Conservation (phyloP, 345 rosid genomes). For the Eutrema heterophyllum region DNA sequence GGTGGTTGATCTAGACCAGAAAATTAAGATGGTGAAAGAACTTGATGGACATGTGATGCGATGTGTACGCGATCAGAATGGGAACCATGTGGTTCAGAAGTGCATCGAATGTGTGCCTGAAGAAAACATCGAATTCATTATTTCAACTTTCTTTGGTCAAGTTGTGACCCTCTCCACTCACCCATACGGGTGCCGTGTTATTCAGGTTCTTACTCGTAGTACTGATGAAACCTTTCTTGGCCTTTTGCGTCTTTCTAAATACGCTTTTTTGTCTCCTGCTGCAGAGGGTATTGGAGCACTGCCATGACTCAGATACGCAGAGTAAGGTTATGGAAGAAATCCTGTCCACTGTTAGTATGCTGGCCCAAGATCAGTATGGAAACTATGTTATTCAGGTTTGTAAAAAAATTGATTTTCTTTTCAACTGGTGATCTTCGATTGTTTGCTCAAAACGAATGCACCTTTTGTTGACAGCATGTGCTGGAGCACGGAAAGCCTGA, state of each 20-base stretch:
- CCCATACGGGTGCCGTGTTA: slow-evolving; percentile 97
- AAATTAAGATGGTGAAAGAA: slow-evolving; percentile 81
- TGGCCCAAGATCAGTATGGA: slow-evolving; percentile 98
- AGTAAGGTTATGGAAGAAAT: slow-evolving; percentile 87
- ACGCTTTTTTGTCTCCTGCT: not conserved
- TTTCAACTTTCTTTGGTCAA: slow-evolving; percentile 82
- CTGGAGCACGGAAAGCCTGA: slow-evolving; percentile 90
- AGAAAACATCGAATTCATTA: slow-evolving; percentile 73
- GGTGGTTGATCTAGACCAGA: slow-evolving; percentile 88
- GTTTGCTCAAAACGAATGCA: not conserved
- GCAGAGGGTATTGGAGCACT: slow-evolving; percentile 94
- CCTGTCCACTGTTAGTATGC: slow-evolving; percentile 69
- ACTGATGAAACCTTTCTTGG: not conserved
- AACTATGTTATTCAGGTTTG: slow-evolving; percentile 98
- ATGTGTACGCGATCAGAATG: slow-evolving; percentile 95
- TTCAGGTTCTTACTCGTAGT: slow-evolving; percentile 51
- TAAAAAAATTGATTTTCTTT: not conserved
- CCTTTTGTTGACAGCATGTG: slow-evolving; percentile 57
- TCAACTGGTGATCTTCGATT: not conserved
- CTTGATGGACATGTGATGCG: slow-evolving; percentile 94
- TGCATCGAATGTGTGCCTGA: slow-evolving; percentile 95
- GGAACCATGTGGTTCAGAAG: slow-evolving; percentile 96
- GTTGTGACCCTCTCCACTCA: slow-evolving; percentile 82
- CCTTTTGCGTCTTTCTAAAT: not conserved
- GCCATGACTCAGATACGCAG: slow-evolving; percentile 68